Conservation (phyloP, 225 moss, liverwort and hornwort genomes). For the Anthoceros angustus region DNA sequence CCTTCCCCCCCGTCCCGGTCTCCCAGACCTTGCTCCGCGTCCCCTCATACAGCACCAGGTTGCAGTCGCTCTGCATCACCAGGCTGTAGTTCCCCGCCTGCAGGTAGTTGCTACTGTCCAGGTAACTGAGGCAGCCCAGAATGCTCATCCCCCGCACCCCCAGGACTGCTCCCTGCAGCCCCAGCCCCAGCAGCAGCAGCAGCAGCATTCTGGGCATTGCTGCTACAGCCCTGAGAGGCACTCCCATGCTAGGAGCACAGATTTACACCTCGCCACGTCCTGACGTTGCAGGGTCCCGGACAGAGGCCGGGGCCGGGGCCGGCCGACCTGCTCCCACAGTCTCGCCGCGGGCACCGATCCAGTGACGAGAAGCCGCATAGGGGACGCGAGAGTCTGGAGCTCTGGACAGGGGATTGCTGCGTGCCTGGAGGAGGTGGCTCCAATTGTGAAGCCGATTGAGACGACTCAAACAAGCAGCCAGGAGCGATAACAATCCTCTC, state of each 20-base stretch:
- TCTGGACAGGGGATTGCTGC: not conserved
- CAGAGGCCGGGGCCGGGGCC: too few relatives aligned
- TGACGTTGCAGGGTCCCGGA: not conserved
- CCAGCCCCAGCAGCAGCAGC: not conserved
- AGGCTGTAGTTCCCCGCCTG: not conserved
- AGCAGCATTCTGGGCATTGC: not conserved
- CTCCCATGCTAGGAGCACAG: not conserved
- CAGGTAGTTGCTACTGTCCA: not conserved
- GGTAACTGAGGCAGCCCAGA: not conserved
- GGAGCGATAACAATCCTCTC: not conserved
- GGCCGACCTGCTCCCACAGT: constrained; percentile 1
- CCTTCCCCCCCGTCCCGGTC: not conserved
- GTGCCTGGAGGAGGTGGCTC: not conserved
- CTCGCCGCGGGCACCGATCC: not conserved
- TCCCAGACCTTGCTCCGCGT: not conserved
- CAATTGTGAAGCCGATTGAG: not conserved
- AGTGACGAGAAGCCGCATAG: not conserved
- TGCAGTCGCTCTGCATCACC: not conserved
- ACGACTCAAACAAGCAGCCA: constrained; percentile 1
- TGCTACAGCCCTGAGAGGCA: not conserved
- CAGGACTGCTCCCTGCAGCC: not conserved
- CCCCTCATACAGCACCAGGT: not conserved
- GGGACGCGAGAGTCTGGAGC: not conserved
- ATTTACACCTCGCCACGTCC: not conserved
- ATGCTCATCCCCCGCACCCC: not conserved